A percentile compares a stretch with the other conserved stretches of the same genome.
These are phyloP conservation scores for Ophiostoma triangulosporum DNA, from an alignment of 2,329 filamentous ascomycete species.

Conservation along the genomic window DNA sequence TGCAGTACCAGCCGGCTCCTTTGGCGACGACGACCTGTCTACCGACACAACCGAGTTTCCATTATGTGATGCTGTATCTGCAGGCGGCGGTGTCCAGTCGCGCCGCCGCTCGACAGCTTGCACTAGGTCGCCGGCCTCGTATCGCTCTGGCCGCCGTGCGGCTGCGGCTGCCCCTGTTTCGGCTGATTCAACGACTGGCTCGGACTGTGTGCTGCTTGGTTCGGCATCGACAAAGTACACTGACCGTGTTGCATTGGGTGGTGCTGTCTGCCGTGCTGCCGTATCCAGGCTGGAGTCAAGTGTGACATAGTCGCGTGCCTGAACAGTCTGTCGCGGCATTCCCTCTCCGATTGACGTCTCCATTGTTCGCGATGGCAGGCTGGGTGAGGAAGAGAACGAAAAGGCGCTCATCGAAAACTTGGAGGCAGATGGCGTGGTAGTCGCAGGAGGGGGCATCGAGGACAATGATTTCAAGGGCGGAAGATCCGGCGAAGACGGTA, in stretches of 20 bases:
- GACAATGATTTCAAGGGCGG: background rate
- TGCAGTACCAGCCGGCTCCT: constrained; percentile 9
- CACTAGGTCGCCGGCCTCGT: constrained; percentile 18
- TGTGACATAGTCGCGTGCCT: background rate
- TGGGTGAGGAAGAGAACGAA: background rate
- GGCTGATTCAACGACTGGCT: constrained; percentile 4
- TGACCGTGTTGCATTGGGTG: background rate
- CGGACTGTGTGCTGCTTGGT: background rate
- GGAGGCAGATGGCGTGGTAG: background rate
- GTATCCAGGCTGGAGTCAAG: background rate
- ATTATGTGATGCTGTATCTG: constrained; percentile 6
- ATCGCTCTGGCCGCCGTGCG: background rate
- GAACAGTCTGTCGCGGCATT: background rate
- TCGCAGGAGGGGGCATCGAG: background rate
- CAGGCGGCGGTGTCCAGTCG: constrained; percentile 53
- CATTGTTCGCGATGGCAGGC: background rate
- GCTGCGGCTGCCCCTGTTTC: too few species aligned
- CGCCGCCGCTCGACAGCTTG: constrained; percentile 40
- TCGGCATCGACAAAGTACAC: constrained; percentile 12
- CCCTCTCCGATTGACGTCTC: background rate
- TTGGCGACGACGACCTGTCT: constrained; percentile 17
- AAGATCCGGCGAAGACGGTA: constrained; percentile 8
- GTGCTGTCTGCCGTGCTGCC: background rate
- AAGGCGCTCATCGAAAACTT: background rate
- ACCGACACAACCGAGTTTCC: constrained; percentile 19